phyloP scores from a whole-genome alignment of 306 rosid species.

The Cajanus cajan region DNA sequence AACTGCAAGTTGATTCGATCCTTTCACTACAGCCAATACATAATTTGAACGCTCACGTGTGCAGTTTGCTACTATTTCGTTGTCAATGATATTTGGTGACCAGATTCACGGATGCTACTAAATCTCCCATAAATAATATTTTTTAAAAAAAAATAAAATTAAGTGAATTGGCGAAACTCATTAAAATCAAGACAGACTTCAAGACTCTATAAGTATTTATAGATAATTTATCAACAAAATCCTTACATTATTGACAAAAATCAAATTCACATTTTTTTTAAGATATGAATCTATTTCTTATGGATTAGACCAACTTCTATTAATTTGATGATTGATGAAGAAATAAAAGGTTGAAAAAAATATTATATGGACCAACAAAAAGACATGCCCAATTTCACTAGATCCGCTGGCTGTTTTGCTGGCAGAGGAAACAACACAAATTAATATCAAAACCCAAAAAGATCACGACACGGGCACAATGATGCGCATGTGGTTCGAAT shows the following conservation, averaged over 20 bases:
- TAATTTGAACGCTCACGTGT: neutral
- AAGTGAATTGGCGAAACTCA: too few species aligned
- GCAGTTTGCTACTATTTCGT: neutral
- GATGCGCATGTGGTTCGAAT: neutral
- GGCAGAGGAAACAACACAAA: neutral
- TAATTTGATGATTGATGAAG: too few species aligned
- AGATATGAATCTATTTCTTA: too few species aligned
- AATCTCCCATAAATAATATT: neutral
- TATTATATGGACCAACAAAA: neutral
- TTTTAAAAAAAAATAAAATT: too few species aligned
- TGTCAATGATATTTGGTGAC: neutral
- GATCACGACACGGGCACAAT: neutral
- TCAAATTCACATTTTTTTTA: too few species aligned
- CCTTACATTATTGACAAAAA: too few species aligned
- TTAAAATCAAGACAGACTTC: too few species aligned
- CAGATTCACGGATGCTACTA: neutral
- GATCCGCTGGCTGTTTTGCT: neutral
- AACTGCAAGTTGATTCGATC: neutral
- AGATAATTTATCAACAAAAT: too few species aligned
- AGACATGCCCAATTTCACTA: neutral
- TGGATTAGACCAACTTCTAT: too few species aligned
- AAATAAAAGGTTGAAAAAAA: too few species aligned
- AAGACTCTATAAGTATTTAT: too few species aligned
- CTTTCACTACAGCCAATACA: neutral
- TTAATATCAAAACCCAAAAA: neutral